Percentiles rank a stretch among this genome's conserved stretches.
Conservation (phyloP, 1,284 basidiomycete genomes). For the Gomphus sp. region DNA sequence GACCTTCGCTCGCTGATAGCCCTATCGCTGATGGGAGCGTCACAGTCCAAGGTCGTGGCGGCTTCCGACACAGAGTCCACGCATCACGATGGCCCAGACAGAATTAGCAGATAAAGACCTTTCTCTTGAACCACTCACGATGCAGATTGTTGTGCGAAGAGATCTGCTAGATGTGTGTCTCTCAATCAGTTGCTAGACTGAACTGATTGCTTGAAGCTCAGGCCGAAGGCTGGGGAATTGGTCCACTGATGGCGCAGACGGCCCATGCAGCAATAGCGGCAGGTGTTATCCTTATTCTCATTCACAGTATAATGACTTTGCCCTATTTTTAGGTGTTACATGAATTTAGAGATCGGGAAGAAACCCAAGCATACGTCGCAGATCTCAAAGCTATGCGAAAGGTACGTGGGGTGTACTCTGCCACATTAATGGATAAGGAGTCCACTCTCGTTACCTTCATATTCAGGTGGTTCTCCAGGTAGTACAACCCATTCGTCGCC, state of each 20-base stretch:
- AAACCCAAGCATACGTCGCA: constrained; percentile 31
- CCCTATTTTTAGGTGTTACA: constrained; percentile 26
- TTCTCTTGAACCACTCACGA: constrained; percentile 23
- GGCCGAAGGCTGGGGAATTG: constrained; percentile 40
- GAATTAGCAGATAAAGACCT: constrained; percentile 14
- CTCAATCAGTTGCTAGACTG: constrained; percentile 1
- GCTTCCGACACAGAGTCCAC: background rate
- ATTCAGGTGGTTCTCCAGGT: constrained; percentile 33
- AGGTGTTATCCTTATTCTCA: constrained; percentile 3
- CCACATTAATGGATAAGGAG: background rate
- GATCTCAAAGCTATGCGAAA: constrained; percentile 35
- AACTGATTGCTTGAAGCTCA: constrained; percentile 13
- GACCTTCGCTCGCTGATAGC: too few relatives aligned
- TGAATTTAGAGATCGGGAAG: constrained; percentile 28
- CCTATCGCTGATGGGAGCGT: background rate
- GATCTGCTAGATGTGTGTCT: constrained; percentile 31
- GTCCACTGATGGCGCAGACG: constrained; percentile 45
- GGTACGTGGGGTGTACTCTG: constrained; percentile 13
- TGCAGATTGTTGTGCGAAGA: constrained; percentile 37
- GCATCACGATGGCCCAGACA: background rate
- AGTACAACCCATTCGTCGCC: background rate
- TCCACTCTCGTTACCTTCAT: constrained; percentile 9
- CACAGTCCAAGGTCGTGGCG: background rate
- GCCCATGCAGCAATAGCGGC: constrained; percentile 45
- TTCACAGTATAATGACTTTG: background rate